Conservation (phyloP, 768 basidiomycete genomes). For the Panaeolus papilionaceus region DNA sequence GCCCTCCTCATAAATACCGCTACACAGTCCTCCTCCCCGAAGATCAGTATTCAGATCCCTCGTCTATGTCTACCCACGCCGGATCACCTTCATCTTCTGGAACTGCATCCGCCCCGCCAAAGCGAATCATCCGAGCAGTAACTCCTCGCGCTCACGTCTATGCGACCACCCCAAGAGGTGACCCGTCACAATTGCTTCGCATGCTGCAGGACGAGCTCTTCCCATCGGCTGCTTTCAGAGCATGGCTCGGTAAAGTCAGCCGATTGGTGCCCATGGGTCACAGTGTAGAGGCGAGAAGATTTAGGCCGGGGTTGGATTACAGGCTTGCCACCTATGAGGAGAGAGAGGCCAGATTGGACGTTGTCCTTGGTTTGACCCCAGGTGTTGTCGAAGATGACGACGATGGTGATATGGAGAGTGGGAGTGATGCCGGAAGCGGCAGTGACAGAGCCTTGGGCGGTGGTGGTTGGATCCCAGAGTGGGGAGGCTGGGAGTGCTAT, state of each 20-base stretch:
- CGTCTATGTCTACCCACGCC: not conserved
- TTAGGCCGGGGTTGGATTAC: constrained; percentile 93
- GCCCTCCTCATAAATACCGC: constrained; percentile 95
- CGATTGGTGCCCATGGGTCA: constrained; percentile 74
- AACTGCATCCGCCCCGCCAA: constrained; percentile 25
- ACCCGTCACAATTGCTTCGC: constrained; percentile 53
- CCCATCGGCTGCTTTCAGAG: constrained; percentile 81
- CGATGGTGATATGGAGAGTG: constrained; percentile 18
- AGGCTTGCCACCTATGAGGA: constrained; percentile 91
- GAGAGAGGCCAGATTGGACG: constrained; percentile 82
- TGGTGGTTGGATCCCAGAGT: constrained; percentile 55
- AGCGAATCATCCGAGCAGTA: constrained; percentile 47
- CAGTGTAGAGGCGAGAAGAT: constrained; percentile 82
- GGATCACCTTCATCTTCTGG: constrained; percentile 9
- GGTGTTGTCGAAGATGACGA: constrained; percentile 45
- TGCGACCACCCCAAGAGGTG: constrained; percentile 43
- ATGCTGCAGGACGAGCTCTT: constrained; percentile 80
- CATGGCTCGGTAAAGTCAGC: constrained; percentile 84
- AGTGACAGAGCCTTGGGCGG: constrained; percentile 27
- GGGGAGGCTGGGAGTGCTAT: constrained; percentile 99
- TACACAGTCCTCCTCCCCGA: constrained; percentile 70
- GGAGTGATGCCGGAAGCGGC: constrained; percentile 51
- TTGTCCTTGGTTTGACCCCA: constrained; percentile 87
- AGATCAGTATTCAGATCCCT: constrained; percentile 17
- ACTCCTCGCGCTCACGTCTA: constrained; percentile 58